phyloP scores from a whole-genome alignment of 345 rosid genomes.

The Acer negundo region DNA sequence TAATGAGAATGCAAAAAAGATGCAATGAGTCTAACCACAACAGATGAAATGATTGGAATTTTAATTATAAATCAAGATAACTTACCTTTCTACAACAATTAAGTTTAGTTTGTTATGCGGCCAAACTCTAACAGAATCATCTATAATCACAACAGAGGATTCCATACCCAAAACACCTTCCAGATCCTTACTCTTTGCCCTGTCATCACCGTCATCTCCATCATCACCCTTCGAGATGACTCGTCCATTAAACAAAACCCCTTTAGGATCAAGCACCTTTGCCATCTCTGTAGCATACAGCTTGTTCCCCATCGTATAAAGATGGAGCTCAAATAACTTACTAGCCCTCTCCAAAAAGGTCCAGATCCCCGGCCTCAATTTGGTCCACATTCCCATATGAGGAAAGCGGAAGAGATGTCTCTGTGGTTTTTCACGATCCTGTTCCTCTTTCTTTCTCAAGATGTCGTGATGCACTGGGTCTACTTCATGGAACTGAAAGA shows the following conservation, averaged over 20 bases:
- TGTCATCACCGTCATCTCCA: slow-evolving; percentile 88
- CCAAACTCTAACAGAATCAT: slow-evolving; percentile 98
- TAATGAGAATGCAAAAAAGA: slow-evolving; percentile 1
- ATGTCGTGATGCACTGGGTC: slow-evolving; percentile 83
- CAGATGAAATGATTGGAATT: neutral
- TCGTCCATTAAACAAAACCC: slow-evolving; percentile 85
- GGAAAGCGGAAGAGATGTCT: slow-evolving; percentile 89
- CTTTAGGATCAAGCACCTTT: slow-evolving; percentile 90
- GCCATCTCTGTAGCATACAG: slow-evolving; percentile 99
- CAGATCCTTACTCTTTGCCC: slow-evolving; percentile 95
- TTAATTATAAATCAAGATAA: slow-evolving; percentile 5
- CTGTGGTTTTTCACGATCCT: slow-evolving; percentile 80
- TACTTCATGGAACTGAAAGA: slow-evolving; percentile 76
- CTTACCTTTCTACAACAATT: slow-evolving; percentile 92
- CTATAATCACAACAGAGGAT: slow-evolving; percentile 90
- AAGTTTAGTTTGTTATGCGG: slow-evolving; percentile 90
- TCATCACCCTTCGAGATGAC: slow-evolving; percentile 98
- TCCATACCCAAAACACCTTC: slow-evolving; percentile 99
- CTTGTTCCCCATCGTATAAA: slow-evolving; percentile 99
- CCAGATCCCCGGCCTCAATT: slow-evolving; percentile 97
- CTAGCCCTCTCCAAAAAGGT: slow-evolving; percentile 95
- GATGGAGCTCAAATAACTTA: slow-evolving; percentile 88
- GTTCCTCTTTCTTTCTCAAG: slow-evolving; percentile 92
- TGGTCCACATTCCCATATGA: slow-evolving; percentile 99
- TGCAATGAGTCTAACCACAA: neutral